A percentile compares a stretch with the other conserved stretches of the same genome.
phyloP scores from a whole-genome alignment of 805 yeast species.

The Clavispora phyllophila region DNA sequence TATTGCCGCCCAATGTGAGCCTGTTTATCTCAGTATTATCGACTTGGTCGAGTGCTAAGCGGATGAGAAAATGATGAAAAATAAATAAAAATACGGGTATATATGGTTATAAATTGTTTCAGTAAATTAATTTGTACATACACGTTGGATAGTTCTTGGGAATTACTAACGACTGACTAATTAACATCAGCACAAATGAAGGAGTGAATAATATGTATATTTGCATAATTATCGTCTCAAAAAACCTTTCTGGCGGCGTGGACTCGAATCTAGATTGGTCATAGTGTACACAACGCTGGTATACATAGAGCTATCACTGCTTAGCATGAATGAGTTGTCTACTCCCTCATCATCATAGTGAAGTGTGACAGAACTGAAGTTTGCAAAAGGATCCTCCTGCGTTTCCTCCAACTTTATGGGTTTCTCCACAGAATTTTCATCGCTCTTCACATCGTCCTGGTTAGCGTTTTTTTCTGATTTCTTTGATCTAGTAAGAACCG shows the following conservation, averaged over 20 bases:
- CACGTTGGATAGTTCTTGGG: too few species aligned
- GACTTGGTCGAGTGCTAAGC: conserved; percentile 51
- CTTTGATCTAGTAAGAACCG: conserved; percentile 50
- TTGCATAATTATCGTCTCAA: conserved; percentile 21
- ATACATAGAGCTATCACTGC: conserved; percentile 37
- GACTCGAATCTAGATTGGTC: conserved; percentile 23
- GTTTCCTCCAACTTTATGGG: conserved; percentile 1
- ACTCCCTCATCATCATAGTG: conserved; percentile 59
- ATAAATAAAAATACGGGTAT: neutral
- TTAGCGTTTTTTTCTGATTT: conserved; percentile 30
- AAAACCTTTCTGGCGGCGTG: conserved; percentile 25
- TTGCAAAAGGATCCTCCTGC: conserved; percentile 67
- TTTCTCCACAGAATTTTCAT: neutral
- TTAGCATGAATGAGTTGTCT: conserved; percentile 39
- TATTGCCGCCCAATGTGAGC: conserved; percentile 57
- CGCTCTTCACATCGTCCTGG: conserved; percentile 8
- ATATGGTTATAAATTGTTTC: neutral
- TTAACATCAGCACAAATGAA: neutral
- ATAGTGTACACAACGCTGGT: conserved; percentile 56
- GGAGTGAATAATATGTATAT: neutral
- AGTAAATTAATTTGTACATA: neutral
- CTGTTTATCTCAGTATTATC: conserved; percentile 57
- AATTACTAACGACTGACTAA: too few species aligned
- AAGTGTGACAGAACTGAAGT: conserved; percentile 80
- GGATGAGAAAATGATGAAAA: neutral